Conservation (phyloP, 305 asterid genomes). For the Coffea humblotiana region DNA sequence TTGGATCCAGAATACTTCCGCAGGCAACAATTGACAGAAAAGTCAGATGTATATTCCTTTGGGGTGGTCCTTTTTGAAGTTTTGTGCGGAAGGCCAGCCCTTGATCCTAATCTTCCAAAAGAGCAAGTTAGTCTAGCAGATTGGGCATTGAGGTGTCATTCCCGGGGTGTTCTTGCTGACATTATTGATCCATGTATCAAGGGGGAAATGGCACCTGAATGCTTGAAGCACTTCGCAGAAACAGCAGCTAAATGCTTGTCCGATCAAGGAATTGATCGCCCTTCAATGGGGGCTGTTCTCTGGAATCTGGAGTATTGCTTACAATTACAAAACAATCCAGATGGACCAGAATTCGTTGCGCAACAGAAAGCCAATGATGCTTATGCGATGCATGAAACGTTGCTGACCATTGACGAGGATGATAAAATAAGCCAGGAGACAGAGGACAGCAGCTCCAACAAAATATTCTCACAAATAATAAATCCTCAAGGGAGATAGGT, state of each 20-base stretch:
- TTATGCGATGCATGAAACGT: conserved; percentile 29
- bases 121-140: conserved; percentile 67
- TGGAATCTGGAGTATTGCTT: conserved; percentile 60
- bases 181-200: conserved; percentile 47
- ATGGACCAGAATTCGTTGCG: conserved; percentile 30
- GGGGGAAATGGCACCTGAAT: conserved; percentile 36
- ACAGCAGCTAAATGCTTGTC: conserved; percentile 55
- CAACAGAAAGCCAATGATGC: conserved; percentile 40
- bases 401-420: conserved; percentile 35
- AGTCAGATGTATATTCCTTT: conserved; percentile 67
- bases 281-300: conserved; percentile 66
- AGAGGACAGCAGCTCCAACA: conserved; percentile 16
- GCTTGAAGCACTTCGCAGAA: conserved; percentile 46
- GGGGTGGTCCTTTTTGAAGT: conserved; percentile 71
- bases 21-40: conserved; percentile 62
- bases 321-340: conserved; percentile 42
- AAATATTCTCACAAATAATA: conserved; percentile 28
- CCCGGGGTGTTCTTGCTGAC: conserved; percentile 25
- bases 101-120: conserved; percentile 43
- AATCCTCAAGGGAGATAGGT: conserved; percentile 33
- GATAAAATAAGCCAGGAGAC: conserved; percentile 11
- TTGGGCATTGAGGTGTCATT: conserved; percentile 42
- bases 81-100: conserved; percentile 62
- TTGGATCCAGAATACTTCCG: conserved; percentile 73
- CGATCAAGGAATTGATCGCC: conserved; percentile 52